Conservation (phyloP, 176 grass and related monocot genomes). For the Hordeum marinum region DNA sequence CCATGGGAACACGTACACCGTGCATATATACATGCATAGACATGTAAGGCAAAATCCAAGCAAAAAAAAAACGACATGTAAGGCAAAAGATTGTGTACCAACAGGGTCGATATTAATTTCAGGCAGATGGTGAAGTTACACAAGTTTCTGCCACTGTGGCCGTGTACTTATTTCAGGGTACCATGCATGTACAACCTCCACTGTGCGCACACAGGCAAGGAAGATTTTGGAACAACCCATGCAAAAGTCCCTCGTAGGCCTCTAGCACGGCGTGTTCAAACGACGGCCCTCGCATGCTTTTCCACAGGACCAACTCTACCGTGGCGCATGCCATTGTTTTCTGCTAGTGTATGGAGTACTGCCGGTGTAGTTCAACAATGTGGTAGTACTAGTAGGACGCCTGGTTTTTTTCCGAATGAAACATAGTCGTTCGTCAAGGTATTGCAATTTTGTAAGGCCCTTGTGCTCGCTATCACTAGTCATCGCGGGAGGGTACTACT, state of each 20-base stretch:
- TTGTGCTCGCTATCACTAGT: neutral
- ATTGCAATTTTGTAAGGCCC: neutral
- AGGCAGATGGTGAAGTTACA: neutral
- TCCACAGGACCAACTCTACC: neutral
- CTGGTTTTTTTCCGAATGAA: too few species aligned
- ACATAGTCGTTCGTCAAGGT: neutral
- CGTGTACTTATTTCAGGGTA: constrained; percentile 7
- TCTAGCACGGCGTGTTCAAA: neutral
- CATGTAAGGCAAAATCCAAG: neutral
- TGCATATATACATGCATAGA: neutral
- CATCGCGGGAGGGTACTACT: neutral
- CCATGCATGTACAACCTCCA: neutral
- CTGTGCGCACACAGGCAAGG: neutral
- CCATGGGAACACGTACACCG: neutral
- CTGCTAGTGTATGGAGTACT: too few species aligned
- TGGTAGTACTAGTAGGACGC: neutral
- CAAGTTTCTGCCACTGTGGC: neutral
- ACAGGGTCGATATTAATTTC: neutral
- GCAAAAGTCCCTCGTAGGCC: neutral
- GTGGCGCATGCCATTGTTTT: neutral
- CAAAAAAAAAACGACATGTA: too few species aligned
- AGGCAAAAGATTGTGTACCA: neutral
- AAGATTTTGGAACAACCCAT: neutral
- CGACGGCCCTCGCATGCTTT: neutral
- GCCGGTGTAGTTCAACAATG: neutral